phyloP scores from a whole-genome alignment of 805 yeast genomes.

The Cyberlindnera saturnus region DNA sequence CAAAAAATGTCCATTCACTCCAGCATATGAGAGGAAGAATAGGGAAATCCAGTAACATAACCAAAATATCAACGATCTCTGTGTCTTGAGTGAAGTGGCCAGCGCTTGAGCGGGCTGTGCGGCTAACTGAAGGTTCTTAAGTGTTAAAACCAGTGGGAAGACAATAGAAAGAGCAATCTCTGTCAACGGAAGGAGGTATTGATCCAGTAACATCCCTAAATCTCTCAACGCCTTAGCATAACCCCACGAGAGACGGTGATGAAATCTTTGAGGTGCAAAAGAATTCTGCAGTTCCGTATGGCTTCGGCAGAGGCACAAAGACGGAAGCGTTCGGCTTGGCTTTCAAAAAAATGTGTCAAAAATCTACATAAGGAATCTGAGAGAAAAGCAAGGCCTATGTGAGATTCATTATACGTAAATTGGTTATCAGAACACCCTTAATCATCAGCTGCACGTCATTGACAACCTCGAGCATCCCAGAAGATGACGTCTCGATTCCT shows the following conservation, averaged over 20 bases:
- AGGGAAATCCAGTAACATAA: constrained; percentile 16
- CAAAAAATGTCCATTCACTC: constrained; percentile 14
- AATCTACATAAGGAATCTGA: too few relatives aligned
- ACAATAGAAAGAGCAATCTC: constrained; percentile 9
- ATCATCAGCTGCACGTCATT: constrained; percentile 4
- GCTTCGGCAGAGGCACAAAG: too few relatives aligned
- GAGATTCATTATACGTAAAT: constrained; percentile 7
- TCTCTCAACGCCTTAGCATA: too few relatives aligned
- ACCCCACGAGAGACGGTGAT: too few relatives aligned
- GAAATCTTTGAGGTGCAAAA: too few relatives aligned
- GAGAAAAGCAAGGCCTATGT: background rate
- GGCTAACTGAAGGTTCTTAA: constrained; percentile 14
- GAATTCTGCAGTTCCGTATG: too few relatives aligned
- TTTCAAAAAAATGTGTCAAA: too few relatives aligned
- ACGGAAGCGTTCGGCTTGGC: too few relatives aligned
- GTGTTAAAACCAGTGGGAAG: constrained; percentile 17
- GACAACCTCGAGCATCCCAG: constrained; percentile 4
- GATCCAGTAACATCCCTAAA: constrained; percentile 9
- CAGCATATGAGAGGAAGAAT: constrained; percentile 7
- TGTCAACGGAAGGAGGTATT: constrained; percentile 11
- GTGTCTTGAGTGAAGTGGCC: background rate
- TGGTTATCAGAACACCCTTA: constrained; percentile 7
- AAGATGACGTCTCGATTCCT: background rate
- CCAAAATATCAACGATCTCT: constrained; percentile 15
- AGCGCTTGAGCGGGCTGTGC: background rate